Conservation (phyloP, 2,329 filamentous ascomycete genomes). For the Metarhizium humberi region DNA sequence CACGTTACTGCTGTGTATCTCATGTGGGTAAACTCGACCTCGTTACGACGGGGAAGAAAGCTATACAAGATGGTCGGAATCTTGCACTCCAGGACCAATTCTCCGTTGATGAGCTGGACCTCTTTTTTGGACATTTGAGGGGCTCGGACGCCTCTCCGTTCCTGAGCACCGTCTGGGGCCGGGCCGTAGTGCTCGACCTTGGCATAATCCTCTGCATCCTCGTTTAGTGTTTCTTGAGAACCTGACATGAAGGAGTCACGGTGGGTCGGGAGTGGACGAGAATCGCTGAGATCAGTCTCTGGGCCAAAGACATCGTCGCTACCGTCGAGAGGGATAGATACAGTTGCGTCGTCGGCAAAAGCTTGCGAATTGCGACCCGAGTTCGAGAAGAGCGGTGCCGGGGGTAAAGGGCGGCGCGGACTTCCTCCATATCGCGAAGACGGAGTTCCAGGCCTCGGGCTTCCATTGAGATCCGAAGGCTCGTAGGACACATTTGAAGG, state of each 20-base stretch:
- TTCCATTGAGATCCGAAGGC: slow-evolving; percentile 80
- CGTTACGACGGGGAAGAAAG: slow-evolving; percentile 85
- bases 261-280: slow-evolving; percentile 40
- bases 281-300: slow-evolving; percentile 42
- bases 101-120: slow-evolving; percentile 92
- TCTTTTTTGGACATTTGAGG: slow-evolving; percentile 90
- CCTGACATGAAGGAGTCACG: slow-evolving; percentile 46
- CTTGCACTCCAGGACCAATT: slow-evolving; percentile 96
- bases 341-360: slow-evolving; percentile 59
- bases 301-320: slow-evolving; percentile 70
- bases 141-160: slow-evolving; percentile 74
- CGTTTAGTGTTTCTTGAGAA: slow-evolving; percentile 47
- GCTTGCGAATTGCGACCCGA: slow-evolving; percentile 38
- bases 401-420: slow-evolving; percentile 76
- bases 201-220: slow-evolving; percentile 29
- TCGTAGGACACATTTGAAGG: slow-evolving; percentile 69
- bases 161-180: slow-evolving; percentile 78
- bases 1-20: slow-evolving; percentile 98
- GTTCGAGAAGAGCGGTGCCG: slow-evolving; percentile 72
- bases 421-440: slow-evolving; percentile 84
- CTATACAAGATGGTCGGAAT: slow-evolving; percentile 98
- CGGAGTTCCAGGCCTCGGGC: slow-evolving; percentile 80
- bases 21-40: slow-evolving; percentile 97
- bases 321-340: slow-evolving; percentile 58
- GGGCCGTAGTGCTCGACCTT: slow-evolving; percentile 78